phyloP scores from a whole-genome alignment of 2,329 filamentous ascomycete species.

The Zymoseptoria brevis region DNA sequence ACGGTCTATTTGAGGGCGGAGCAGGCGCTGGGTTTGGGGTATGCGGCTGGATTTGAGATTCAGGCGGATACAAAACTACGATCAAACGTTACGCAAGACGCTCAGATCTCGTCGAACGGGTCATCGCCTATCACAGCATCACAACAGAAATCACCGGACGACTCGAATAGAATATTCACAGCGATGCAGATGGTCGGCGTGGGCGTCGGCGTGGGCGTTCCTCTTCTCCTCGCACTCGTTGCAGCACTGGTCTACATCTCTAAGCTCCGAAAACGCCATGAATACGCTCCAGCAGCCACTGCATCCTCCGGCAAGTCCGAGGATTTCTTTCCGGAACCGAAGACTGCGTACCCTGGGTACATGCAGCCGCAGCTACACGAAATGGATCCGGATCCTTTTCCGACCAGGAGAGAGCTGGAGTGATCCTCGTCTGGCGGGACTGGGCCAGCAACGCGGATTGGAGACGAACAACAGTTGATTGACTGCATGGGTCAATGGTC shows the following conservation, averaged over 20 bases:
- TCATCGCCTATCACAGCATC: not conserved
- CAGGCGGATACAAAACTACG: not conserved
- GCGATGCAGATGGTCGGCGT: constrained; percentile 8
- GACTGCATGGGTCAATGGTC: not conserved
- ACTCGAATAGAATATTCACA: constrained; percentile 1
- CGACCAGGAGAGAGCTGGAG: not conserved
- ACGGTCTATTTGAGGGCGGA: not conserved
- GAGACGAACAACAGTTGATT: not conserved
- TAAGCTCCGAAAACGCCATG: not conserved
- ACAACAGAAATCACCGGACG: not conserved
- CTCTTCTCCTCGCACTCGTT: constrained; percentile 5
- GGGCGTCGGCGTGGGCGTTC: constrained; percentile 7
- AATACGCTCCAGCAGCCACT: not conserved
- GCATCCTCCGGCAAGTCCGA: not conserved
- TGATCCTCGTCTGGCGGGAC: not conserved
- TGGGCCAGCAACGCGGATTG: not conserved
- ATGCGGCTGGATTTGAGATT: not conserved
- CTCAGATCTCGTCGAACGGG: not conserved
- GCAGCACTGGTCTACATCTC: not conserved
- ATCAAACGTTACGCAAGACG: not conserved
- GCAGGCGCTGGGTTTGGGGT: not conserved
- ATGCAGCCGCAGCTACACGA: not conserved
- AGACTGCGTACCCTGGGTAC: not conserved
- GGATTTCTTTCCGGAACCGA: not conserved
- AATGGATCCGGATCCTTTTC: not conserved